These are phyloP conservation scores for Draba incana DNA, from an alignment of 345 rosid species.

Conservation along the genomic window DNA sequence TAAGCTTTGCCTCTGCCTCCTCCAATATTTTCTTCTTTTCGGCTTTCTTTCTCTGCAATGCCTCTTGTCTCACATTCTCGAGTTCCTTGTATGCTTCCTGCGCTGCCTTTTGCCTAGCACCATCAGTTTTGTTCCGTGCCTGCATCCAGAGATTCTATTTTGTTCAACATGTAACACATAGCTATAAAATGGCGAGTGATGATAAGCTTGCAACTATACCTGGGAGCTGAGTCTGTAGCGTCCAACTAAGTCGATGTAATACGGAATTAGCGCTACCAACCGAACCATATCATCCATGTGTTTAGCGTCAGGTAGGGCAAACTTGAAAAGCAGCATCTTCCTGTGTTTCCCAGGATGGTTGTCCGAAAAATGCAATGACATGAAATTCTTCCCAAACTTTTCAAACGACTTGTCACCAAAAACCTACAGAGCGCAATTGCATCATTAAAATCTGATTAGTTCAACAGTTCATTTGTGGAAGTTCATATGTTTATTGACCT, in stretches of 20 bases:
- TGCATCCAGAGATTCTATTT: slow-evolving; percentile 28
- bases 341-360: slow-evolving; percentile 74
- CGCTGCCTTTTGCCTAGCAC: slow-evolving; percentile 79
- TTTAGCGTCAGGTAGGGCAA: slow-evolving; percentile 79
- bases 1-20: slow-evolving; percentile 87
- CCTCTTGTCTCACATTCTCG: slow-evolving; percentile 90
- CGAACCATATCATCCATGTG: slow-evolving; percentile 86
- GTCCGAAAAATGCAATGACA: slow-evolving; percentile 95
- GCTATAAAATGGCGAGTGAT: background rate
- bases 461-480: background rate
- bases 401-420: slow-evolving; percentile 91
- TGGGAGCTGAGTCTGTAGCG: slow-evolving; percentile 92
- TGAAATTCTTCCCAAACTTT: slow-evolving; percentile 85
- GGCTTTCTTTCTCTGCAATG: slow-evolving; percentile 81
- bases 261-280: slow-evolving; percentile 81
- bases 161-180: background rate
- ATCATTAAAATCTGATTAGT: background rate
- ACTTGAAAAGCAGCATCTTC: slow-evolving; percentile 89
- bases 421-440: slow-evolving; percentile 56
- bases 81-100: slow-evolving; percentile 93
- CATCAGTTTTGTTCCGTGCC: slow-evolving; percentile 87
- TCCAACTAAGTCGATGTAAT: slow-evolving; percentile 88
- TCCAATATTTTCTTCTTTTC: slow-evolving; percentile 78
- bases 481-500: background rate
- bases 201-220: slow-evolving; percentile 48